Conservation (phyloP, 306 rosid species). For the Geum urbanum region DNA sequence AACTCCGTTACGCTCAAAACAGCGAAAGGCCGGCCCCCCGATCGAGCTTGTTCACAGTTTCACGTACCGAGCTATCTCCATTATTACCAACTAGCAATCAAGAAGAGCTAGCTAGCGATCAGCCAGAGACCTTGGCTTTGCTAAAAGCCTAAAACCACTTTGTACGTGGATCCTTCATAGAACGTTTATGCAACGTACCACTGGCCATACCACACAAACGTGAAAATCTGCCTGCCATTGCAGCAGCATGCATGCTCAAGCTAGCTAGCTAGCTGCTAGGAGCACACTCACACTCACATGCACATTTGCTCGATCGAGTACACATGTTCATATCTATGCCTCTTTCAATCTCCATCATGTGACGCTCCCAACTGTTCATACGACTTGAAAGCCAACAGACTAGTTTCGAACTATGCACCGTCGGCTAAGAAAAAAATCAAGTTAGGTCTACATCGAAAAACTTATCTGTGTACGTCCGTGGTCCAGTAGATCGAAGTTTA, state of each 20-base stretch:
- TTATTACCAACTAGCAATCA: neutral
- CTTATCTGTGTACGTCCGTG: neutral
- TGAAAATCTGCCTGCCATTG: neutral
- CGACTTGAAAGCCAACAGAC: neutral
- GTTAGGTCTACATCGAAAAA: neutral
- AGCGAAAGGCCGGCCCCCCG: neutral
- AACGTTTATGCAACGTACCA: neutral
- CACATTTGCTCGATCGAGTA: neutral
- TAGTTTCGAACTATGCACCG: neutral
- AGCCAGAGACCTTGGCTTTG: neutral
- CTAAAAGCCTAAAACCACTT: constrained; percentile 2
- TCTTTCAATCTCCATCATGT: neutral
- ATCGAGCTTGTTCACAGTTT: neutral
- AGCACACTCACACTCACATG: constrained; percentile 8
- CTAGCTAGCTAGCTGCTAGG: neutral
- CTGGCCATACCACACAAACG: neutral
- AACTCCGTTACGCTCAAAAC: neutral
- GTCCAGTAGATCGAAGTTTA: neutral
- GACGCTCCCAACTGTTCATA: neutral
- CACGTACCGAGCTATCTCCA: neutral
- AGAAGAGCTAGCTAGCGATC: neutral
- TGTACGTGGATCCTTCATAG: neutral
- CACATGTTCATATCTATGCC: neutral
- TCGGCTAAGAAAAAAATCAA: neutral
- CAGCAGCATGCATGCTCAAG: neutral